Conservation (phyloP, 2,329 filamentous ascomycete genomes). For the Penicillium sp. region DNA sequence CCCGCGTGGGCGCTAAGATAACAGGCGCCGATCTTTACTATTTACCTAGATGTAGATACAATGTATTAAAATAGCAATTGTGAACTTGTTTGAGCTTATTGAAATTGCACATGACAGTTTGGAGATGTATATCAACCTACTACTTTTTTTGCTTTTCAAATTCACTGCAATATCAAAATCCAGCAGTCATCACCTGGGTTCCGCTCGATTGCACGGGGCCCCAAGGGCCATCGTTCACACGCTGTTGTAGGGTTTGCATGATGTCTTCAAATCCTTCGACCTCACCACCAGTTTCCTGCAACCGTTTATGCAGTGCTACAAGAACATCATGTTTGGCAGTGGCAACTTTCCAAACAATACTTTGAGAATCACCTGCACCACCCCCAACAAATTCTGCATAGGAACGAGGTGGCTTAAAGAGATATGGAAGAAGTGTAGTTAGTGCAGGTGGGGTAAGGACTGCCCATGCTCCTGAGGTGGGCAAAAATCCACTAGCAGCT, state of each 20-base stretch:
- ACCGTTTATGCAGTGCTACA: slow-evolving; percentile 46
- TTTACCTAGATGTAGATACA: neutral
- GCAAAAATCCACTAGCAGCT: slow-evolving; percentile 37
- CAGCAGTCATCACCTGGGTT: slow-evolving; percentile 38
- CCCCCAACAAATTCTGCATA: slow-evolving; percentile 59
- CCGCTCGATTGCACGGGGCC: slow-evolving; percentile 36
- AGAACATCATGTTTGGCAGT: slow-evolving; percentile 58
- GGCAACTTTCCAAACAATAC: slow-evolving; percentile 57
- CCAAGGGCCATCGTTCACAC: slow-evolving; percentile 44
- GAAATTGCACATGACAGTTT: neutral
- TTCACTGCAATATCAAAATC: slow-evolving; percentile 24
- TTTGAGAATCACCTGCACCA: slow-evolving; percentile 57
- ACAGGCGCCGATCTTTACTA: slow-evolving; percentile 14
- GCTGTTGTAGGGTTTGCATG: slow-evolving; percentile 39
- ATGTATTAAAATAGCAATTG: neutral
- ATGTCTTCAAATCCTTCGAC: slow-evolving; percentile 42
- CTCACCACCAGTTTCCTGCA: slow-evolving; percentile 40
- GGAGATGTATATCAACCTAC: neutral
- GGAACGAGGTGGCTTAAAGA: slow-evolving; percentile 57
- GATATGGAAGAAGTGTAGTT: slow-evolving; percentile 54
- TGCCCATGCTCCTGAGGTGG: slow-evolving; percentile 50
- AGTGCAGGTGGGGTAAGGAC: slow-evolving; percentile 53
- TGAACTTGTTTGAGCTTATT: neutral
- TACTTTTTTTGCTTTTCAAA: neutral
- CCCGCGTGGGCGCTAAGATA: slow-evolving; percentile 18